Conservation (phyloP, 2,329 filamentous ascomycete genomes). For the Verticillium isaacii region DNA sequence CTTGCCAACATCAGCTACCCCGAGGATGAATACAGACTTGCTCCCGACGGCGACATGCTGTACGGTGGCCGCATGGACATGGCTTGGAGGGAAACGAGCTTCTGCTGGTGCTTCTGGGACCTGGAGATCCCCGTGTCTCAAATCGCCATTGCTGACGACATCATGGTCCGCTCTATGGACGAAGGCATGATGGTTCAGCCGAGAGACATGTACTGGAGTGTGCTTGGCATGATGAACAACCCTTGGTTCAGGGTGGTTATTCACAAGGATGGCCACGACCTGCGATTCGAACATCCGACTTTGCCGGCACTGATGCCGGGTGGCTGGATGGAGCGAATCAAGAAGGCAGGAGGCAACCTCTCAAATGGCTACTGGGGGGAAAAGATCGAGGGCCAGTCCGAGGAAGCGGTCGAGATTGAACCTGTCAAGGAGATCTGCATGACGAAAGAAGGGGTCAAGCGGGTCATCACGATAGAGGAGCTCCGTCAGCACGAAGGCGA, state of each 20-base stretch:
- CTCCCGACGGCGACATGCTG: conserved; percentile 54
- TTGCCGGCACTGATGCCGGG: conserved; percentile 71
- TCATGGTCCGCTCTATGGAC: conserved; percentile 85
- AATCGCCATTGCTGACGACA: conserved; percentile 60
- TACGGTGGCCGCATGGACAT: conserved; percentile 77
- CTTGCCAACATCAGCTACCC: conserved; percentile 75
- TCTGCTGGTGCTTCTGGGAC: conserved; percentile 93
- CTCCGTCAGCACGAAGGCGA: conserved; percentile 63
- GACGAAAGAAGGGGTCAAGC: conserved; percentile 63
- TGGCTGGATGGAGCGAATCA: conserved; percentile 92
- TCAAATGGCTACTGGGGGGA: conserved; percentile 84
- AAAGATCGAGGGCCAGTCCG: conserved; percentile 48
- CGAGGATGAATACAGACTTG: conserved; percentile 74
- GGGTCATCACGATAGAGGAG: conserved; percentile 65
- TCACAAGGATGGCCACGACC: conserved; percentile 54
- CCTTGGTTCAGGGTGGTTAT: conserved; percentile 86
- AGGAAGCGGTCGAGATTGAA: conserved; percentile 38
- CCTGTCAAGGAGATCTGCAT: conserved; percentile 66
- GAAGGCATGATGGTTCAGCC: conserved; percentile 84
- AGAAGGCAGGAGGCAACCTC: conserved; percentile 75
- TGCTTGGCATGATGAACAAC: conserved; percentile 97
- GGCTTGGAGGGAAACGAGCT: conserved; percentile 73
- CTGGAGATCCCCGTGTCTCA: conserved; percentile 61
- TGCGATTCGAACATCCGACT: conserved; percentile 86
- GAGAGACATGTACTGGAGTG: conserved; percentile 93